Evolutionary conservation across 1,284 basidiomycete species (phyloP).

Genomic region (Naganishia liquefaciens): DNA sequence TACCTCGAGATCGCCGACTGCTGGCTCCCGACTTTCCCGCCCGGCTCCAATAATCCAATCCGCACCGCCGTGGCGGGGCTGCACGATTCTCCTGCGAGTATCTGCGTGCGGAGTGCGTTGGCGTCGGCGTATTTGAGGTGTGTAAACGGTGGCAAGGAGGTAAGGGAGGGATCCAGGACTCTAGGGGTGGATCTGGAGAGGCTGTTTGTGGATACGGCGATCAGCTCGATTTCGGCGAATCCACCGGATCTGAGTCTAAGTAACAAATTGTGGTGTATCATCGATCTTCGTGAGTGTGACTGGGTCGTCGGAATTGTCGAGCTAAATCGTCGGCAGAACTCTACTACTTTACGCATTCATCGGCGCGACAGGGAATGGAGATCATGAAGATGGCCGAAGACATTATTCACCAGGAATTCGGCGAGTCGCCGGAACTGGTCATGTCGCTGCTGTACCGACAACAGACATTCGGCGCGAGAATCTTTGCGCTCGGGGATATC

Average conservation of each 20-base stretch:
- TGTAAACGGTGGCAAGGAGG: neutral
- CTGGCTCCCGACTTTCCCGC: slow-evolving; percentile 24
- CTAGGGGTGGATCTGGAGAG: slow-evolving; percentile 19
- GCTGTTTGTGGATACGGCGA: slow-evolving; percentile 19
- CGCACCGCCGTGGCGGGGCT: slow-evolving; percentile 9
- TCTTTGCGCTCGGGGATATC: slow-evolving; percentile 21
- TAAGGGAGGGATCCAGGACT: neutral
- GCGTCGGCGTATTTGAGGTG: slow-evolving; percentile 19
- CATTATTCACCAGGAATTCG: slow-evolving; percentile 26
- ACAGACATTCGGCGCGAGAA: slow-evolving; percentile 25
- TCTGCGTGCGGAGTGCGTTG: slow-evolving; percentile 15
- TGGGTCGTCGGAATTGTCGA: neutral
- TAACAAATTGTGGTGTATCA: slow-evolving; percentile 28
- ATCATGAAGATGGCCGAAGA: slow-evolving; percentile 28
- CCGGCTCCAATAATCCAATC: slow-evolving; percentile 21
- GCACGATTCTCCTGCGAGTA: slow-evolving; percentile 23
- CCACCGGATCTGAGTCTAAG: slow-evolving; percentile 8
- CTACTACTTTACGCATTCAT: slow-evolving; percentile 24
- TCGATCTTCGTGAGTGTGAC: slow-evolving; percentile 23
- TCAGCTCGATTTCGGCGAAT: slow-evolving; percentile 17
- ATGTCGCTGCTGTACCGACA: slow-evolving; percentile 27
- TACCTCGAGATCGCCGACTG: slow-evolving; percentile 26
- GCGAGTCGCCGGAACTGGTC: slow-evolving; percentile 19
- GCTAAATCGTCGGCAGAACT: slow-evolving; percentile 4
- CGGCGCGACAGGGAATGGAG: slow-evolving; percentile 23